Percentiles rank a stretch among this genome's conserved stretches.
These are phyloP conservation scores for Polytrichum commune DNA, from an alignment of 225 moss, liverwort and hornwort species.

Conservation along the genomic window DNA sequence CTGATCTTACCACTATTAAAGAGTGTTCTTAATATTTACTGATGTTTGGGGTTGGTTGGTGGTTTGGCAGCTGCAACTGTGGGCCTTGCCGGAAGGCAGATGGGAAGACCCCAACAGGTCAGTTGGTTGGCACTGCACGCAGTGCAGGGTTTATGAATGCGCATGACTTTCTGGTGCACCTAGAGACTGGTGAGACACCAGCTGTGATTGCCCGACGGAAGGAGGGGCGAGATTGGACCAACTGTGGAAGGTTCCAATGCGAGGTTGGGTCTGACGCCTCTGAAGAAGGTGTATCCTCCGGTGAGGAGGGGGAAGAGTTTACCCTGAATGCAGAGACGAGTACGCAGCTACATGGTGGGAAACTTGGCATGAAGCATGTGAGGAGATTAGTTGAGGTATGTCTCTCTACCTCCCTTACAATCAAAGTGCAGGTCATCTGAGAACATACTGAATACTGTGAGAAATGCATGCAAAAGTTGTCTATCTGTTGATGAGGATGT, in stretches of 20 bases:
- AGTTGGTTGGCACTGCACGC: conserved; percentile 29
- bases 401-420: neutral
- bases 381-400: conserved; percentile 39
- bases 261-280: conserved; percentile 14
- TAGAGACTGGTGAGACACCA: conserved; percentile 36
- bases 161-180: conserved; percentile 59
- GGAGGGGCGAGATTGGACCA: conserved; percentile 44
- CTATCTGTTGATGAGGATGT: too few relatives aligned
- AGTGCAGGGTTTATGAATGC: conserved; percentile 43
- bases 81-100: conserved; percentile 55
- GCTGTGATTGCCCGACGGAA: conserved; percentile 31
- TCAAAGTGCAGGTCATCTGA: too few relatives aligned
- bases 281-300: conserved; percentile 16
- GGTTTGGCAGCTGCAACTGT: conserved; percentile 56
- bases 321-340: conserved; percentile 43
- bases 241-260: conserved; percentile 34
- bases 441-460: too few relatives aligned
- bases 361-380: conserved; percentile 37
- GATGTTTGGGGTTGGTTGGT: conserved; percentile 1
- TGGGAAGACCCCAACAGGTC: conserved; percentile 38
- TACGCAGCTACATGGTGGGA: conserved; percentile 37
- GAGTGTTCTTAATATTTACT: too few relatives aligned
- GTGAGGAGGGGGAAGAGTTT: conserved; percentile 21
- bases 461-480: too few relatives aligned
- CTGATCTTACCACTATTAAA: too few relatives aligned